phyloP scores from a whole-genome alignment of 1,284 basidiomycete species.

The Papiliotrema fonsecae region DNA sequence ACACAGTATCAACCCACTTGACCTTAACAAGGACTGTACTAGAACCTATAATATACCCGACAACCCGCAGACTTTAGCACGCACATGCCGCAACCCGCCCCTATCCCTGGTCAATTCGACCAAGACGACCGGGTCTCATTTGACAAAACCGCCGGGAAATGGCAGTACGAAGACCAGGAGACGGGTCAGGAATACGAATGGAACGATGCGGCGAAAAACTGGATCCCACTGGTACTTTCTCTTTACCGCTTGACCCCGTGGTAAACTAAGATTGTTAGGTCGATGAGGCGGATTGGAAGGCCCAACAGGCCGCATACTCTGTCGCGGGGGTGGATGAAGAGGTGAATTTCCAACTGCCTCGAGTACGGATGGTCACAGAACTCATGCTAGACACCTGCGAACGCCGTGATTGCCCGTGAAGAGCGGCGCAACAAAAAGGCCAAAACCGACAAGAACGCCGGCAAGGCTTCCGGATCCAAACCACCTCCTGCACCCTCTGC shows the following conservation, averaged over 20 bases:
- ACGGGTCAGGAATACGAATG: constrained; percentile 81
- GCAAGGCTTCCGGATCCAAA: constrained; percentile 1
- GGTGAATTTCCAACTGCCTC: too few species aligned
- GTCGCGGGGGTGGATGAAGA: constrained; percentile 84
- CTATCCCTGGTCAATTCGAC: constrained; percentile 57
- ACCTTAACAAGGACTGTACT: too few species aligned
- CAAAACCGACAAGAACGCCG: constrained; percentile 62
- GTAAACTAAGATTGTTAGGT: constrained; percentile 50
- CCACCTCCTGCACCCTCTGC: constrained; percentile 15
- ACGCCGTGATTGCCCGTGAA: constrained; percentile 69
- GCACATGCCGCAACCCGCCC: constrained; percentile 1
- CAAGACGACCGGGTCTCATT: constrained; percentile 68
- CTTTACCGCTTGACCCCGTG: neutral
- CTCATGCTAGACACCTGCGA: constrained; percentile 64
- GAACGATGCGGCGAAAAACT: constrained; percentile 64
- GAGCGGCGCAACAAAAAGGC: constrained; percentile 58
- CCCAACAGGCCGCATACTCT: constrained; percentile 89
- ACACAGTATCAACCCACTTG: neutral
- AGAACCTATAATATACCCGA: too few species aligned
- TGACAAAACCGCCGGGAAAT: constrained; percentile 68
- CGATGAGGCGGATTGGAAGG: constrained; percentile 72
- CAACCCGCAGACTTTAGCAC: too few species aligned
- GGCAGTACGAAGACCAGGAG: constrained; percentile 83
- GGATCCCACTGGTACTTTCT: constrained; percentile 71
- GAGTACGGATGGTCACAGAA: too few species aligned